Evolutionary conservation across 768 basidiomycete genomes (phyloP), one percentile per base, ranked within the genome.

Genomic region (Suillus weaverae): DNA sequence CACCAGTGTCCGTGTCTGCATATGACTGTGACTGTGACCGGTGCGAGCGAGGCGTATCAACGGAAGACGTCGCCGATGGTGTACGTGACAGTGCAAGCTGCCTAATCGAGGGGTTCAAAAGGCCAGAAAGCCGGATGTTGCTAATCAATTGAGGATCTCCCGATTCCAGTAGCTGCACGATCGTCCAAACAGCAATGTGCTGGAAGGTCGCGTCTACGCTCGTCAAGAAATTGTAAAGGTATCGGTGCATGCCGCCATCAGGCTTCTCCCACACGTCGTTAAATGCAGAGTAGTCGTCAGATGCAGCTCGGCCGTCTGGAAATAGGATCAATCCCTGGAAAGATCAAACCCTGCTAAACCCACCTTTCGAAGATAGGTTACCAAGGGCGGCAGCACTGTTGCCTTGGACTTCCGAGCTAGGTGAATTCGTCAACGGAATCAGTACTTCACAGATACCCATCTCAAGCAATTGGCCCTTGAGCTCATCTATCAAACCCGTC

Each of bases 161-260:
- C n/a, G 97, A 97, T 75, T 99, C 97, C 33, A 99, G 83, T 26
- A 99, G 80, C 74, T 99, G 97, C 32, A 98, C 96, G 69, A 99
- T 96, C 0, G 97, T 98, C 97, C 97, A 99, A 51, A 99, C 95
- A 39, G 97, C 97, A 67, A 99, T 99, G 74, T 99, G 97, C 76
- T 98, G 96, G 89, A 99, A 99, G 1, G 97, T 99, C 16, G 94
- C 90, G 72, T 99, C 97, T 7, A 91, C 82, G 72, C 93, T 96
- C 48, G 88, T 93, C 70, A 99, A 79, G 87, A 99, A 99, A 53
- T 94, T 87, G 74, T 94, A 90, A 51, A 99, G 83, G 78, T 99
- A 99, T 66, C 86, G 86, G 76, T 98, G 97, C 84, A 99, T 90
- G 50, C 97, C 97, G 22, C 96, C 97, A 63, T 97, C 95, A 8